Evolutionary conservation across 352 stramenopile genomes (phyloP), one percentile per base, ranked within the genome.

Genomic region (Phytophthora vignae): DNA sequence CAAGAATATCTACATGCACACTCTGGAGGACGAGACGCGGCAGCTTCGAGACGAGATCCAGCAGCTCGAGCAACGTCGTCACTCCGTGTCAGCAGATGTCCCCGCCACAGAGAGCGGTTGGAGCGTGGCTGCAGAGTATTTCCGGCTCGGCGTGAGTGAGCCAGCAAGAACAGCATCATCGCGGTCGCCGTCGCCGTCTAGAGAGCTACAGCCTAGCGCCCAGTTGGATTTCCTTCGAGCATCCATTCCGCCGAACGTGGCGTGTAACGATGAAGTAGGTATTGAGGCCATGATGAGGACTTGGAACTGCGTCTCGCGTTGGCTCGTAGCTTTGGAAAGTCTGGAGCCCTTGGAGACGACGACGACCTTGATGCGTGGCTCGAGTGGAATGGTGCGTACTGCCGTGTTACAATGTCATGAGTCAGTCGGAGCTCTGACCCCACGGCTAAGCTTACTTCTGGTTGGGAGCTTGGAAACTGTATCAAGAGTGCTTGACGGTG

Each of bases 361-460:
- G 0, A 60, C 14, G 3, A 57, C 75, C 52, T 49, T 55, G 6
- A 74, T 74, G 60, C 48, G 33, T 1, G 60, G 68, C 1, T 76
- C 29, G 53, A 69, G 2, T 76, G 57, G 57, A 44, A 73, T 46
- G 21, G 12, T 11, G 46, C 5, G n/a, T 52, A 62, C 46, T 11
- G 53, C 8, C 62, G 54, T 2, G 63, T 76, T 12, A 40, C 40
- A 10, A 71, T 1, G 27, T 76, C 0, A 60, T 55, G 5, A 67
- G 64, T 17, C 25, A 73, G n/a, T 65, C 65, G 2, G 72, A 79
- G 33, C 57, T 74, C 6, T 79, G 12, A 63, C 63, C 1, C 62
- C 72, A 7, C 55, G 76, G 40, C 63, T 25, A 25, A 25, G 22
- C 22, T 25, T 67, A 0, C 10, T 12, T 17, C 38, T 69, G 0